phyloP scores from a whole-genome alignment of 2,329 filamentous ascomycete species.

The Colletotrichum abscissum region DNA sequence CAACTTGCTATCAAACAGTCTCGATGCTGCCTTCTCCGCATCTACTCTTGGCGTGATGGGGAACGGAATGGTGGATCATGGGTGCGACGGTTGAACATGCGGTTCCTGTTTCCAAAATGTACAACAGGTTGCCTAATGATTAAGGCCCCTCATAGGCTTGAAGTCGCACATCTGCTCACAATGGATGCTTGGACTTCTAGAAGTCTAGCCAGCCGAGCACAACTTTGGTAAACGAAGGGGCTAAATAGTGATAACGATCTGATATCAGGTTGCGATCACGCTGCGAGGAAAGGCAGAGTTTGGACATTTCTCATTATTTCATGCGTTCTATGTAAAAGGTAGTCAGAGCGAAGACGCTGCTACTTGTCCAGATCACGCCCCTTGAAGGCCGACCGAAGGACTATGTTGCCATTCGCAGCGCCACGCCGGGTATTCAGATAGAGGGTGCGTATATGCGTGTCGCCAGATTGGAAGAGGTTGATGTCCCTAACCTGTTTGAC shows the following conservation, averaged over 20 bases:
- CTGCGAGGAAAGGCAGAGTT: background rate
- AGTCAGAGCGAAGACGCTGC: background rate
- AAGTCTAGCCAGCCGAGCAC: background rate
- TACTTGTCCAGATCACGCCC: background rate
- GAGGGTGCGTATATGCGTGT: background rate
- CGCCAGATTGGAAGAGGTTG: background rate
- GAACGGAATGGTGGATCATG: too few species aligned
- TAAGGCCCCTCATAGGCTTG: background rate
- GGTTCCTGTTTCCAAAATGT: background rate
- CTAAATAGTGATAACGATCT: too few species aligned
- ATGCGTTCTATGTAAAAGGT: conserved; percentile 25
- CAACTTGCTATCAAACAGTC: background rate
- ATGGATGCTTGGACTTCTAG: background rate
- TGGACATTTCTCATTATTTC: conserved; percentile 33
- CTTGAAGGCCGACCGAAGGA: background rate
- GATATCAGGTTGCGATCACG: background rate
- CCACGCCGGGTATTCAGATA: conserved; percentile 19
- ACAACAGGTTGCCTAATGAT: background rate
- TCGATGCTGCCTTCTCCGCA: background rate
- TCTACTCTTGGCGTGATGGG: background rate
- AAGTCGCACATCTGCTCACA: background rate
- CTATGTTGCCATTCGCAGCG: conserved; percentile 4
- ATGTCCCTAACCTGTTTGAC: background rate
- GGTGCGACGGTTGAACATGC: too few species aligned
- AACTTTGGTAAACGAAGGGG: too few species aligned